Evolutionary conservation across 208 protist species (phyloP).

Genomic region (Acanthamoeba pearcei): DNA sequence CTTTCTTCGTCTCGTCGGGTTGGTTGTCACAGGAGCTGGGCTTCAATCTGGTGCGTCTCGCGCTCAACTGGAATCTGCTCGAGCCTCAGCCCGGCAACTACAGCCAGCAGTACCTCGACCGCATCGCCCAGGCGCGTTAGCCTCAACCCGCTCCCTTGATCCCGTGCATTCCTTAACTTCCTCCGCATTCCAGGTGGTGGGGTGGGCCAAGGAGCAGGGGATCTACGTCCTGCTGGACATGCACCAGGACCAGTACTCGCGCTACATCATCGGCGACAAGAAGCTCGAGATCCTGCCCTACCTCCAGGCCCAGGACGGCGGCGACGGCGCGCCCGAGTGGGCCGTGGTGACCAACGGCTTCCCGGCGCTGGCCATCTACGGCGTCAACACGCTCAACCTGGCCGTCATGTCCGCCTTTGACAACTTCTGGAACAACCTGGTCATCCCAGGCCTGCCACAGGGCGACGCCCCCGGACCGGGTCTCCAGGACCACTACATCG

Average conservation of each 20-base stretch:
- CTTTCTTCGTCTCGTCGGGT: no score
- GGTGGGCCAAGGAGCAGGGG: conserved; percentile 6
- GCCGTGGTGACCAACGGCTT: background rate
- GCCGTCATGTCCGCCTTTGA: background rate
- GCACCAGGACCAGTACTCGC: conserved; percentile 56
- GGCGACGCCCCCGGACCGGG: conserved; percentile 3
- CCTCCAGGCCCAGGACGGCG: background rate
- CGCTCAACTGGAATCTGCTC: conserved; percentile 25
- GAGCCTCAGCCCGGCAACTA: background rate
- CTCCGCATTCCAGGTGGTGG: background rate
- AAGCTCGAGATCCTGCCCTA: background rate
- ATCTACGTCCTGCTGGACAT: conserved; percentile 29
- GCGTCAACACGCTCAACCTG: conserved; percentile 11
- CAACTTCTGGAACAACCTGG: conserved; percentile 16
- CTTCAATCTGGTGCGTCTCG: background rate
- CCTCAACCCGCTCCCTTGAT: no score
- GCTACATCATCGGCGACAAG: conserved; percentile 1
- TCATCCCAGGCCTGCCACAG: background rate
- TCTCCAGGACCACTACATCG: conserved; percentile 30
- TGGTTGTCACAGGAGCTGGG: background rate
- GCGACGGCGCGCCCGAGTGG: background rate
- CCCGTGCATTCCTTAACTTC: background rate
- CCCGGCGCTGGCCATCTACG: background rate
- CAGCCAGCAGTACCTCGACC: conserved; percentile 4
- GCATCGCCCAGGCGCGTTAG: background rate